Percentiles rank a stretch among this genome's conserved stretches.
These are phyloP conservation scores for Batkoa obscura DNA, from an alignment of 371 early-diverging fungal genomes.

Conservation along the genomic window DNA sequence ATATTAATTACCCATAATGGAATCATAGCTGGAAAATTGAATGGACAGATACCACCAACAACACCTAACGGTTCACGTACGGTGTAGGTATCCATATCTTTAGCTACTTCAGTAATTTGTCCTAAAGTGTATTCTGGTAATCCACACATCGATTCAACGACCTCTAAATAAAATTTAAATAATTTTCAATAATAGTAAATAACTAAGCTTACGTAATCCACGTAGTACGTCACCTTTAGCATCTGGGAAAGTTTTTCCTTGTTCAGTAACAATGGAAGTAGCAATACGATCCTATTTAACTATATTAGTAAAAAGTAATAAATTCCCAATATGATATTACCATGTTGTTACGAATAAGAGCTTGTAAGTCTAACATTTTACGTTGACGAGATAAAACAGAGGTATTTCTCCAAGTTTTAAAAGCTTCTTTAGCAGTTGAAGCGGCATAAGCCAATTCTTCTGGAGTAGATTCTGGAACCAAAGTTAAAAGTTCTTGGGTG, in stretches of 20 bases:
- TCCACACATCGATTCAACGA: conserved; percentile 77
- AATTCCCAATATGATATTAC: conserved; percentile 2
- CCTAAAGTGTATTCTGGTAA: conserved; percentile 69
- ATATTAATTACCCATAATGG: conserved; percentile 20
- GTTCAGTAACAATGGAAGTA: conserved; percentile 68
- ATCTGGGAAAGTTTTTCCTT: conserved; percentile 88
- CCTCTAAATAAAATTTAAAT: conserved; percentile 20
- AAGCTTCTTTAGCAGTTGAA: conserved; percentile 50
- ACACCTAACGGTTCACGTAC: conserved; percentile 91
- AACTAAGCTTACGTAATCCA: conserved; percentile 29
- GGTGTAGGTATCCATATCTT: conserved; percentile 90
- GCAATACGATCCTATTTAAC: conserved; percentile 47
- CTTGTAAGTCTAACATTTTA: conserved; percentile 83
- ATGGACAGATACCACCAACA: conserved; percentile 86
- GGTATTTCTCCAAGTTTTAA: conserved; percentile 74
- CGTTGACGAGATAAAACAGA: conserved; percentile 68
- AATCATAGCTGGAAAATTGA: conserved; percentile 95
- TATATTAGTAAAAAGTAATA: background rate
- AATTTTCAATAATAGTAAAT: background rate
- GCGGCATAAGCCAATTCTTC: conserved; percentile 75
- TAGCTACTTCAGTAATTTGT: conserved; percentile 64
- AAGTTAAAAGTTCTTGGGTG: conserved; percentile 75
- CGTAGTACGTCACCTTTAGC: conserved; percentile 83
- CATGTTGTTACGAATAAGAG: conserved; percentile 63
- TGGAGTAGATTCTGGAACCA: conserved; percentile 78